Evolutionary conservation across 2,329 filamentous ascomycete species (phyloP).

Genomic region (Pseudonectria foliicola): DNA sequence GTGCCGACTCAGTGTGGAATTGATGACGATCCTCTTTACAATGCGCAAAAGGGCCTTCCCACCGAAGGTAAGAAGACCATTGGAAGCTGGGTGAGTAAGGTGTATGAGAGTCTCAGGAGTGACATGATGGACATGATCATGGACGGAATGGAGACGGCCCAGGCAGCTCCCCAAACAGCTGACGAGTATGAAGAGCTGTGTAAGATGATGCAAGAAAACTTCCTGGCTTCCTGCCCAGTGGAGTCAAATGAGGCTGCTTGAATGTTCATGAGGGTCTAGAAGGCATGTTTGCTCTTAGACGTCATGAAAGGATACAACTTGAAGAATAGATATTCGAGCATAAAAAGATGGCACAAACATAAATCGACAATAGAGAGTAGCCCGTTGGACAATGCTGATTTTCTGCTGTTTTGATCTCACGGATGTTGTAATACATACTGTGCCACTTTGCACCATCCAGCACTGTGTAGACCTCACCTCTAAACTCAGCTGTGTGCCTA

Average conservation of each 20-base stretch:
- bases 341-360: too few relatives aligned
- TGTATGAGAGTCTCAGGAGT: conserved; percentile 24
- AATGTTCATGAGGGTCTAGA: too few relatives aligned
- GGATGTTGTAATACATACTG: too few relatives aligned
- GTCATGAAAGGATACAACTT: background rate
- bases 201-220: conserved; percentile 6
- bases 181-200: conserved; percentile 19
- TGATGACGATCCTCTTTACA: conserved; percentile 23
- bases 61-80: conserved; percentile 25
- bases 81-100: conserved; percentile 23
- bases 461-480: too few relatives aligned
- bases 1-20: conserved; percentile 26
- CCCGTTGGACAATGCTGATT: too few relatives aligned
- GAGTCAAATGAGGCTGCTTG: too few relatives aligned
- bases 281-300: too few relatives aligned
- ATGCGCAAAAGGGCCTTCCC: conserved; percentile 12
- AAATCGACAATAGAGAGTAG: too few relatives aligned
- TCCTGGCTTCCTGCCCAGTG: background rate
- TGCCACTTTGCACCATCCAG: too few relatives aligned
- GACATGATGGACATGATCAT: conserved; percentile 24
- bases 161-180: conserved; percentile 11
- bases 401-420: too few relatives aligned
- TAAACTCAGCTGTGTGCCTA: conserved; percentile 5
- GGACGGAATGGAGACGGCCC: conserved; percentile 15
- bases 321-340: background rate